Evolutionary conservation across 805 yeast species (phyloP), one percentile per base, ranked within the genome.

Genomic region (Candida nonsorbophila): DNA sequence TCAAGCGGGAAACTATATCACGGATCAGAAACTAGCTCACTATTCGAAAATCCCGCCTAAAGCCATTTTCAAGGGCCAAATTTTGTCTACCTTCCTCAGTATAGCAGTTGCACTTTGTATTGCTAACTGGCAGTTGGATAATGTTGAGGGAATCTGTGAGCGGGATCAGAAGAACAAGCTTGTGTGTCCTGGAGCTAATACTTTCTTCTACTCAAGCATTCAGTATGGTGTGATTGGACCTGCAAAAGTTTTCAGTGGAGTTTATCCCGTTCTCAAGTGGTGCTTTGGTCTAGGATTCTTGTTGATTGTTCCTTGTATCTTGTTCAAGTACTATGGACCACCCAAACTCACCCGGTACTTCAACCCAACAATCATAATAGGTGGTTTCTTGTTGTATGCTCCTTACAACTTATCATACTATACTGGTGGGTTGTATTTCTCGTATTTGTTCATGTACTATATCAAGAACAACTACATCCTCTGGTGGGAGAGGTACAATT

Each of bases 401-500:
- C 78, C 79, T n/a, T 72, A 67, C 41, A 71, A 71, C 42, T 44
- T 73, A 36, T 51, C 59, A 45, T 61, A 59, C 41, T 53, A 48
- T 19, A 84, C 87, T 0, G 76, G 77, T 7, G 78, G 84, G 32
- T 67, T 82, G 42, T 64, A 64, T 43, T 30, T 71, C 22, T 80
- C 83, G 3, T 63, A 62, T 35, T 26, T 62, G 3, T 79, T 79
- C 55, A 75, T 75, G 57, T 74, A 64, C 53, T 63, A 62, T 42
- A 55, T 76, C 44, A 67, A 69, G 40, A 55, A 59, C 31, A 53
- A 61, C 40, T 69, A 69, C 49, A 46, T 66, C 26, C 48, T 62
- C 11, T 69, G 82, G 82, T 80, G 82, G 87, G 77, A 78, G 23
- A 79, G 78, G 51, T 80, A 80, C 52, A 79, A 78, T 48, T 79